phyloP scores from a whole-genome alignment of 139 green algal genomes.

The Tetraselmis striata region DNA sequence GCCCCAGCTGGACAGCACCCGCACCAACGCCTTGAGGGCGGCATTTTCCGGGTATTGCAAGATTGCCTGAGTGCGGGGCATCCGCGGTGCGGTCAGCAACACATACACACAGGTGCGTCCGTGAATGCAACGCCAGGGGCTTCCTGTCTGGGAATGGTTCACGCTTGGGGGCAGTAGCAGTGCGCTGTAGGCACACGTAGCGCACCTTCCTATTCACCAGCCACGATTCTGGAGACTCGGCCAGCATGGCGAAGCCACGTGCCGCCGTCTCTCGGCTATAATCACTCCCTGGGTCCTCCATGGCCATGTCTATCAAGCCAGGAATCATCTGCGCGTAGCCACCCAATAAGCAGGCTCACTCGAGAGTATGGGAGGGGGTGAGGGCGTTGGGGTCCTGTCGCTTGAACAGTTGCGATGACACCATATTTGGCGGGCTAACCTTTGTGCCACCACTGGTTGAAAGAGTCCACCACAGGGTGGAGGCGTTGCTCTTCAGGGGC shows the following conservation, averaged over 20 bases:
- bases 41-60: not conserved
- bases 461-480: not conserved
- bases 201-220: not conserved
- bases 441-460: not conserved
- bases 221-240: not conserved
- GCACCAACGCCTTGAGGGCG: not conserved
- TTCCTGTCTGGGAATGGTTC: too few relatives aligned
- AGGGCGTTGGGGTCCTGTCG: too few relatives aligned
- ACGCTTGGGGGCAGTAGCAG: too few relatives aligned
- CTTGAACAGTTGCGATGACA: too few relatives aligned
- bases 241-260: not conserved
- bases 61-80: too few relatives aligned
- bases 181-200: too few relatives aligned
- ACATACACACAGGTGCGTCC: too few relatives aligned
- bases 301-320: not conserved
- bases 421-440: too few relatives aligned
- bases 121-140: too few relatives aligned
- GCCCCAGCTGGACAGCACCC: not conserved
- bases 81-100: too few relatives aligned
- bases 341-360: too few relatives aligned
- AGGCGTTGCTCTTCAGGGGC: not conserved
- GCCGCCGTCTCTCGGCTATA: not conserved
- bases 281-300: not conserved
- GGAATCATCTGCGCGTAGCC: not conserved
- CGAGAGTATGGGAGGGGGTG: too few relatives aligned